Base-by-base conservation (phyloP, 2,329 filamentous ascomycete genomes). In the Aspergillus niger region DNA sequence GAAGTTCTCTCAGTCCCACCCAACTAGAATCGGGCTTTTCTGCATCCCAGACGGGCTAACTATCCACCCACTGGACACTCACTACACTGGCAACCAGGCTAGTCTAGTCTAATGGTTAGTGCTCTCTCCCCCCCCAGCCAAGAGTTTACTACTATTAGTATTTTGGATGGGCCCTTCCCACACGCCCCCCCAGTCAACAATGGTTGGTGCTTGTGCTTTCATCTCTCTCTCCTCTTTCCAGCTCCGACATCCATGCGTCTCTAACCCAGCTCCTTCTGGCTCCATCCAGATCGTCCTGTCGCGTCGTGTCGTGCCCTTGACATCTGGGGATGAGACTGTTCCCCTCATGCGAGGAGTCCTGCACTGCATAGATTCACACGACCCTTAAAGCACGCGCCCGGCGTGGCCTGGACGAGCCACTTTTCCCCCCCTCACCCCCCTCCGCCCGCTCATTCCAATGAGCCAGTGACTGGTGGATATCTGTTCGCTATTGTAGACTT, bases 401-500 rank as follows among this genome's bases (percentile, higher is more conserved):
- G 32, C 13, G 41, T 44, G 41, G 41, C 15, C 38, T 30, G n/a
- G 26, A 55, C 36, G 17, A 28, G 7, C 17, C 30, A 51, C 49
- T 13, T 13, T 13, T 10, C 4, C 32, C 32, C 11, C 32, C 32
- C 32, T 13, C 32, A 5, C 32, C 32, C 32, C 32, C 32, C 32
- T 44, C 51, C 49, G 39, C 41, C 49, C 54, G 36, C 36, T 55
- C 44, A 61, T 47, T 63, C 59, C 61, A 58, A 63, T 63, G 63
- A 61, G 53, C 15, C 48, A 54, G 32, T 58, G 47, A 56, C 54
- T 30, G 57, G 53, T 52, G 38, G 56, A 57, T 58, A 50, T 58
- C 44, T 39, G 41, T 6, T n/a, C 39, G 39, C 32, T 53, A 38
- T 63, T 48, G 43, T 55, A 67, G 54, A 86, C 86, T 63, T 71